These are phyloP conservation scores for Leishmania aethiopica DNA, from an alignment of 208 protist species.

Conservation along the genomic window DNA sequence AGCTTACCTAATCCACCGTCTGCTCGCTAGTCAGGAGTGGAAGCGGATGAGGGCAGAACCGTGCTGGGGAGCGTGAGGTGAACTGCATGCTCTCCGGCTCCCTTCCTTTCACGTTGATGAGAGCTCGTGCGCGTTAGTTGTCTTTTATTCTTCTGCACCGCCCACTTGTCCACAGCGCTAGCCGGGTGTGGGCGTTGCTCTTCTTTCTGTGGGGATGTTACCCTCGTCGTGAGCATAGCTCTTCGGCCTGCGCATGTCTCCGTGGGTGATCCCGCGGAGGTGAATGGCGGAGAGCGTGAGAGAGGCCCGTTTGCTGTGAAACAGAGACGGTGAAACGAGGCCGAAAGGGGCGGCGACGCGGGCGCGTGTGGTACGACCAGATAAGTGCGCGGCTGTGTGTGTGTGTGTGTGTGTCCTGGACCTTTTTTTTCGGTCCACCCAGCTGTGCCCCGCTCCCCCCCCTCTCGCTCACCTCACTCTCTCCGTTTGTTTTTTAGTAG, in stretches of 20 bases:
- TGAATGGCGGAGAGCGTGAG: neutral
- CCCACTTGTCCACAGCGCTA: neutral
- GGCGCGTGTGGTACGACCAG: neutral
- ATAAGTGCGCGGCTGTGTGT: no score
- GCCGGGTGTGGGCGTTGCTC: neutral
- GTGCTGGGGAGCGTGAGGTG: neutral
- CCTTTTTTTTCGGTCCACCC: neutral
- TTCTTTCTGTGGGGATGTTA: neutral
- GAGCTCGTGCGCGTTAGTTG: neutral
- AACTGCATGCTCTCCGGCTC: neutral
- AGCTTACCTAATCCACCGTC: conserved; percentile 21
- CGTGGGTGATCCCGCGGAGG: neutral
- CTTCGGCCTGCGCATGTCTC: neutral
- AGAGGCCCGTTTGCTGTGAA: neutral
- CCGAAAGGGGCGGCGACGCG: neutral
- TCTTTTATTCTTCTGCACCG: neutral
- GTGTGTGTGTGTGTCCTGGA: neutral
- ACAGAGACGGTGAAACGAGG: neutral
- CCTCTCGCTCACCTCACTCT: neutral
- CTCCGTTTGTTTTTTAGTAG: neutral
- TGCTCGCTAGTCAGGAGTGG: neutral
- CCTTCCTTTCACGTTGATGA: neutral
- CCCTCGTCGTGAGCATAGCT: neutral
- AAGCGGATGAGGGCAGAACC: neutral
- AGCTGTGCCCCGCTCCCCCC: neutral